These are phyloP conservation scores for Colletotrichum lupini DNA, from an alignment of 2,329 filamentous ascomycete genomes.

Conservation along the genomic window DNA sequence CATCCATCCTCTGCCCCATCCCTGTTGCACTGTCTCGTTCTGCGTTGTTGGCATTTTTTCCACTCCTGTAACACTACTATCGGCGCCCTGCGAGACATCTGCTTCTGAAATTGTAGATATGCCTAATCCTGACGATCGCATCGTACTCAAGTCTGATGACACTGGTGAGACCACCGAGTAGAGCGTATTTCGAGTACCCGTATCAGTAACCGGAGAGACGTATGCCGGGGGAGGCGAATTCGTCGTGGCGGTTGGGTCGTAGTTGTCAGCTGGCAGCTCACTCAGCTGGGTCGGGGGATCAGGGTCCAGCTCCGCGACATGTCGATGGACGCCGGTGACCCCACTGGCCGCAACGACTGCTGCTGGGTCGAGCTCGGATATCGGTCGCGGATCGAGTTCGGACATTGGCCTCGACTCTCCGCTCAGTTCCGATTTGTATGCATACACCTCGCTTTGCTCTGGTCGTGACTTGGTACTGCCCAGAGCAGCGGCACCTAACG, in stretches of 20 bases:
- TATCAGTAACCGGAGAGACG: conserved; percentile 8
- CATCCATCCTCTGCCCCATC: conserved; percentile 18
- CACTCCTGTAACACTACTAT: not conserved
- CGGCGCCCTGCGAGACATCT: not conserved
- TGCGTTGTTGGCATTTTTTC: not conserved
- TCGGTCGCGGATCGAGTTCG: conserved; percentile 11
- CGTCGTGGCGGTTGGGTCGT: conserved; percentile 11
- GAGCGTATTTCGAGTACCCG: not conserved
- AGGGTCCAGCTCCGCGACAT: conserved; percentile 19
- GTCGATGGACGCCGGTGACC: not conserved
- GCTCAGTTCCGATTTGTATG: conserved; percentile 27
- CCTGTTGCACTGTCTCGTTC: not conserved
- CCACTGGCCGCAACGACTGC: conserved; percentile 7
- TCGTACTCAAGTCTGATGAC: conserved; percentile 5
- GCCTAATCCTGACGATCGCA: not conserved
- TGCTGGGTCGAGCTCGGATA: conserved; percentile 23
- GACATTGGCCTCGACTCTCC: conserved; percentile 15
- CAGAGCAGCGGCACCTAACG: not conserved
- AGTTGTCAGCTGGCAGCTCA: conserved; percentile 26
- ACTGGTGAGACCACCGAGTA: conserved; percentile 23
- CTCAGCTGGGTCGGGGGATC: conserved; percentile 2
- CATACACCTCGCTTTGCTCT: not conserved
- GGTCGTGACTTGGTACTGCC: not conserved
- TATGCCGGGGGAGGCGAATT: conserved; percentile 21
- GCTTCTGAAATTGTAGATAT: not conserved